Conservation (phyloP, 1,284 basidiomycete genomes). For the Papiliotrema flavescens region DNA sequence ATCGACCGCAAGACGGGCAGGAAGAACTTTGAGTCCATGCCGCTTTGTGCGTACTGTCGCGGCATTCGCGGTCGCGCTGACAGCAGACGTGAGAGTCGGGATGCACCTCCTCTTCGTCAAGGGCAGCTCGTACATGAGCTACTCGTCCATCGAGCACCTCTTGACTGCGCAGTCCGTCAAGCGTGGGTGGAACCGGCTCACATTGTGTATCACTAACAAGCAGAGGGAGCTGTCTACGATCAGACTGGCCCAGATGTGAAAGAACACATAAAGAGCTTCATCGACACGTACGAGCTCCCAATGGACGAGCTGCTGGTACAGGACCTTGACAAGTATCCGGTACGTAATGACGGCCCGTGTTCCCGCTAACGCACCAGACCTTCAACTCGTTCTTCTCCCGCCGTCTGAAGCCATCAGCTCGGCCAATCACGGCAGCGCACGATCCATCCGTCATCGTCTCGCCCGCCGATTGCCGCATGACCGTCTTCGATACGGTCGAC, state of each 20-base stretch:
- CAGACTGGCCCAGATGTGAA: constrained; percentile 42
- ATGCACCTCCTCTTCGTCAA: constrained; percentile 73
- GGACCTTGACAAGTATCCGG: constrained; percentile 59
- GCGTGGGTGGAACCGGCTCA: constrained; percentile 47
- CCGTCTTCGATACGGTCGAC: constrained; percentile 61
- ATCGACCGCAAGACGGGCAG: constrained; percentile 59
- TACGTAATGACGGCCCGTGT: constrained; percentile 13
- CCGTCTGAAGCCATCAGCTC: constrained; percentile 61
- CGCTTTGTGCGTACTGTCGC: constrained; percentile 63
- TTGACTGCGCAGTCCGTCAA: constrained; percentile 65
- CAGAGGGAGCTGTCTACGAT: constrained; percentile 51
- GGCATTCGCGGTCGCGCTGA: neutral
- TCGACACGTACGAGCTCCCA: constrained; percentile 66
- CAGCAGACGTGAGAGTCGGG: constrained; percentile 52
- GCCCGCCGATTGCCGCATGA: constrained; percentile 70
- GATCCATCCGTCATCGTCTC: constrained; percentile 60
- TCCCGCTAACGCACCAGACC: constrained; percentile 40
- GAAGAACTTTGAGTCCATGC: constrained; percentile 74
- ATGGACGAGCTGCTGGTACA: constrained; percentile 63
- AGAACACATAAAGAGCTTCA: constrained; percentile 65
- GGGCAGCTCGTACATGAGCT: constrained; percentile 56
- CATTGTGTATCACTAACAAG: too few species aligned
- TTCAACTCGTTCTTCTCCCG: constrained; percentile 84
- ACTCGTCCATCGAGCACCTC: constrained; percentile 57
- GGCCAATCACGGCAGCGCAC: constrained; percentile 61